Evolutionary conservation across 768 basidiomycete genomes (phyloP).

Genomic region (Rhodotorula taiwanensis): DNA sequence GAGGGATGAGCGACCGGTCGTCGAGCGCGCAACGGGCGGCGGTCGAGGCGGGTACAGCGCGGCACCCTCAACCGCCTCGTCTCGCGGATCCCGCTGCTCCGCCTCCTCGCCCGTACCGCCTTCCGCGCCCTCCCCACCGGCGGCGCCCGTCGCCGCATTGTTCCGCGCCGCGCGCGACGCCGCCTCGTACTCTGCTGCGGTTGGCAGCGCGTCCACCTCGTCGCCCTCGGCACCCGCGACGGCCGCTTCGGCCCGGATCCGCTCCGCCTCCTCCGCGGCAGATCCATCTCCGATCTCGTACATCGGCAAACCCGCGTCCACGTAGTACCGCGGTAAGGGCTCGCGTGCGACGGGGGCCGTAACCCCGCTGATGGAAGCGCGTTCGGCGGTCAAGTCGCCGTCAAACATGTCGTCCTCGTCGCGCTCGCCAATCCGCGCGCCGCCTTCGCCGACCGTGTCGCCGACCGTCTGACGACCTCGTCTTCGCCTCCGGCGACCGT

Average conservation of each 20-base stretch:
- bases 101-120: too few species aligned
- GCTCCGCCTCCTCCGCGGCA: conserved; percentile 13
- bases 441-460: conserved; percentile 24
- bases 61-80: not conserved
- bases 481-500: not conserved
- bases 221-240: not conserved
- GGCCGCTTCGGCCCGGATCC: conserved; percentile 4
- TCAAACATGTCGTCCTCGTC: conserved; percentile 27
- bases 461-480: conserved; percentile 21
- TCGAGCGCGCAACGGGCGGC: not conserved
- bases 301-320: conserved; percentile 3
- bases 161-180: not conserved
- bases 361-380: not conserved
- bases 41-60: not conserved
- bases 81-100: too few species aligned
- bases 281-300: not conserved
- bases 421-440: conserved; percentile 5
- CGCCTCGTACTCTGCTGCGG: conserved; percentile 15
- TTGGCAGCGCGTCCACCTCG: not conserved
- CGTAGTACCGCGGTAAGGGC: conserved; percentile 7
- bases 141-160: too few species aligned
- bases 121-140: not conserved
- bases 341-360: not conserved
- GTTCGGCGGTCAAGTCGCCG: not conserved
- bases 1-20: not conserved